phyloP scores from a whole-genome alignment of 2,329 filamentous ascomycete genomes.

The Botrytis deweyae region DNA sequence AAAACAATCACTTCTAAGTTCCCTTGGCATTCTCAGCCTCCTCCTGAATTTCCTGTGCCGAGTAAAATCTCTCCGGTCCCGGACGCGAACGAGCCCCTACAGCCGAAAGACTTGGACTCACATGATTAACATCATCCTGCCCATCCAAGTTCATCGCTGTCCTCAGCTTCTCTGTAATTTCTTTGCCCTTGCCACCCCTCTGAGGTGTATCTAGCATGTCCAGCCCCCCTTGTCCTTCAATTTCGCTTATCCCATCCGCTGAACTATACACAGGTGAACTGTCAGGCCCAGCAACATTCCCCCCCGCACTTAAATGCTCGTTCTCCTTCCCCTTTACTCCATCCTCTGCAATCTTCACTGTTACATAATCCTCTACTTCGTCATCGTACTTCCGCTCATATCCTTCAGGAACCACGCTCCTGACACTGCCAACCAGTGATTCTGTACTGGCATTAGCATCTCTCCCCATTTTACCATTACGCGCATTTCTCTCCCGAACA shows the following conservation, averaged over 20 bases:
- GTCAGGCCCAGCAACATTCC: neutral
- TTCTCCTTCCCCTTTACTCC: neutral
- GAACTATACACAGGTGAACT: neutral
- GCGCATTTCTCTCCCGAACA: constrained; percentile 8
- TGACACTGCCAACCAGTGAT: constrained; percentile 9
- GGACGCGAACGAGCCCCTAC: neutral
- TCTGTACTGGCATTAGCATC: neutral
- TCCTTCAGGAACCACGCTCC: neutral
- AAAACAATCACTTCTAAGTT: neutral
- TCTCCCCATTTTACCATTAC: neutral
- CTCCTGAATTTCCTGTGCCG: neutral
- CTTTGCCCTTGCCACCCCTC: neutral
- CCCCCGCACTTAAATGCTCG: too few relatives aligned
- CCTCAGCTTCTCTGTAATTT: neutral
- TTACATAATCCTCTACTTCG: neutral
- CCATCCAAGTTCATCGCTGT: neutral
- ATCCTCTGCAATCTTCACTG: neutral
- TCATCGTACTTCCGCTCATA: neutral
- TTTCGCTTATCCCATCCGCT: neutral
- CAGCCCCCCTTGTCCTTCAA: neutral
- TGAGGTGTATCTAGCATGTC: neutral
- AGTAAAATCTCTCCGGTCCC: neutral
- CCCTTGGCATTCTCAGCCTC: neutral
- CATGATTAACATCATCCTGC: neutral
- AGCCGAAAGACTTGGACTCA: constrained; percentile 1